Conservation (phyloP, 495 filamentous ascomycete genomes). For the Penicillium mononematosum region DNA sequence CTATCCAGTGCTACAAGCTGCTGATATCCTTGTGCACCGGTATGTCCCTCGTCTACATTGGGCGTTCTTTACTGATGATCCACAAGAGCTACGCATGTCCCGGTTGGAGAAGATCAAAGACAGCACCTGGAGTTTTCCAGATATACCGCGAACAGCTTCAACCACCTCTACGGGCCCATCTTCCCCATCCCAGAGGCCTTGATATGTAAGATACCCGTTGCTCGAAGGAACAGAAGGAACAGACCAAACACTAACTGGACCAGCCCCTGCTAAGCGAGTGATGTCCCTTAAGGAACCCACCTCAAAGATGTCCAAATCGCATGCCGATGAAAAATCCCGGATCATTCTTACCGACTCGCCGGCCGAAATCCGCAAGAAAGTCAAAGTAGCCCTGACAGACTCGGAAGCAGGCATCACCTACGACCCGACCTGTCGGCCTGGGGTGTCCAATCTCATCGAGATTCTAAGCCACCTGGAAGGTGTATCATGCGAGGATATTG, state of each 20-base stretch:
- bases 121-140: slow-evolving; percentile 94
- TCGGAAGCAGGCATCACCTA: slow-evolving; percentile 61
- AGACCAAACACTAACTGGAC: slow-evolving; percentile 7
- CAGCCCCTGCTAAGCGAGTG: slow-evolving; percentile 74
- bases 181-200: slow-evolving; percentile 70
- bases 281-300: slow-evolving; percentile 81
- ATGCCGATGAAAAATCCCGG: slow-evolving; percentile 62
- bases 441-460: slow-evolving; percentile 81
- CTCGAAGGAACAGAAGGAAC: neutral
- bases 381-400: slow-evolving; percentile 78
- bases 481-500: slow-evolving; percentile 55
- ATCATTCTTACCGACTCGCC: slow-evolving; percentile 76
- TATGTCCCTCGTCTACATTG: slow-evolving; percentile 28
- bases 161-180: slow-evolving; percentile 63
- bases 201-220: slow-evolving; percentile 58
- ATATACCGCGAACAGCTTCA: slow-evolving; percentile 80
- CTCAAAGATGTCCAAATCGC: slow-evolving; percentile 93
- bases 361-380: slow-evolving; percentile 60
- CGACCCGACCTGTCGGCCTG: slow-evolving; percentile 68
- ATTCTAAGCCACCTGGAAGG: slow-evolving; percentile 67
- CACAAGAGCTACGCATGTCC: slow-evolving; percentile 81
- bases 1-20: slow-evolving; percentile 93
- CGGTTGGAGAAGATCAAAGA: slow-evolving; percentile 87
- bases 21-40: slow-evolving; percentile 88
- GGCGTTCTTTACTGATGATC: neutral